Evolutionary conservation across 164 flowering plant species (phyloP), one percentile per base, ranked within the genome.

Genomic region (Sedum album): DNA sequence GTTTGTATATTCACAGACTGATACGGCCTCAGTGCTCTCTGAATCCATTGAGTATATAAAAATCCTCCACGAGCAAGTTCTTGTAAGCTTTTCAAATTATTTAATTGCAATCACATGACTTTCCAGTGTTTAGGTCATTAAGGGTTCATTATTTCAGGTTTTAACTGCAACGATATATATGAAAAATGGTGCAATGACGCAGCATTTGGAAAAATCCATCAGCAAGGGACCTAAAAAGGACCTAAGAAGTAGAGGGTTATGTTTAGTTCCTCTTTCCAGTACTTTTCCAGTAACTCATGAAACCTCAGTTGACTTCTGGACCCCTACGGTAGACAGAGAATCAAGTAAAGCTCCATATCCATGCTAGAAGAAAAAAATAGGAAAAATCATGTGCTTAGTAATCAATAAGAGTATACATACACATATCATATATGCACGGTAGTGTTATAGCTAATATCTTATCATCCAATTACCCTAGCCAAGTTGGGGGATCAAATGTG

Each of bases 41-140:
- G 96, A 88, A 78, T 89, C 91, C 39, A 83, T 86, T 71, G 90
- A 88, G 62, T 90, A 88, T 80, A 90, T 88, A 81, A 86, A 84
- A 70, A 86, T 88, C 77, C 90, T 90, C 76, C 96, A 90, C 71
- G 90, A 85, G 1, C 92, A 90, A 83, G 88, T 90, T 60, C 74
- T 68, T 74, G 96, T 90, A 82, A 81, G 91, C 77, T 65, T 44
- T 44, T 15, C 0, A 49, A 11, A 5, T 35, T 5, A 30, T 28
- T 35, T 17, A 31, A 49, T 14, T 28, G 2, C 1, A 5, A 17
- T 44, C 33, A 17, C 48, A 44, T 44, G 4, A 44, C 17, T 44
- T 17, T 44, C 18, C 17, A 44, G 15, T 11, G 20, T 17, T 44
- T 14, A 18, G 48, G 17, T 44, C 5, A 44, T 44, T 14, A 13